Base-by-base conservation (phyloP, 2,329 filamentous ascomycete species). In the Fusarium sp. region DNA sequence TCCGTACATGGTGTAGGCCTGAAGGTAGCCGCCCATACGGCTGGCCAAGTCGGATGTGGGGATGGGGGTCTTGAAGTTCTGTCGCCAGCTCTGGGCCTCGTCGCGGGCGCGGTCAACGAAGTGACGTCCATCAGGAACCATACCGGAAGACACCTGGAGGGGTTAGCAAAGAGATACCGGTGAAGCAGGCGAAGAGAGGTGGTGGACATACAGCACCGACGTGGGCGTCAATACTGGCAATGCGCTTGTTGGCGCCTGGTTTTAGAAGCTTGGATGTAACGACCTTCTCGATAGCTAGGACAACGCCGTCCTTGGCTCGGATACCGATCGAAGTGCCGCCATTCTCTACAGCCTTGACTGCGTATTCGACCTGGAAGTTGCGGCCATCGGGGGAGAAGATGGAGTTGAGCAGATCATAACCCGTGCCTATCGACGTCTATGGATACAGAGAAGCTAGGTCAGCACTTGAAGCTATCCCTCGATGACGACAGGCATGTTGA, bases 331-430 rank as follows among this genome's bases (percentile, higher is more conserved):
- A 93, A 52, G 95, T 99, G 74, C 95, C 94, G 69, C 94, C 95
- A 74, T 96, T 98, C 83, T 99, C 95, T 65, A 99, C 95, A 53
- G 95, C 95, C 85, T 99, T 99, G 72, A 96, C 91, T 70, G 95
- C 95, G 79, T 99, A 99, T 85, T 99, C 95, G 79, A 96, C 92
- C 81, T 99, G 95, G 80, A 99, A 99, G 80, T 99, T 99, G 72
- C 95, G 91, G 76, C 95, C 95, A 82, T 99, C 95, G 69, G 95
- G 95, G 44, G 95, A 98, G 85, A 98, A 99, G 83, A 98, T 96
- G 75, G 95, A 98, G 87, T 99, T 99, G 78, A 92, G 92, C 74
- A 99, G 90, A 88, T 99, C 95, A 83, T 99, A 99, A 76, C 95
- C 95, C 74, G 95, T 99, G 77, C 95, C 95, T 91, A 99, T 99